These are phyloP conservation scores for Rhytidhysteron rufulum DNA, from an alignment of 2,329 filamentous ascomycete genomes.

Conservation along the genomic window DNA sequence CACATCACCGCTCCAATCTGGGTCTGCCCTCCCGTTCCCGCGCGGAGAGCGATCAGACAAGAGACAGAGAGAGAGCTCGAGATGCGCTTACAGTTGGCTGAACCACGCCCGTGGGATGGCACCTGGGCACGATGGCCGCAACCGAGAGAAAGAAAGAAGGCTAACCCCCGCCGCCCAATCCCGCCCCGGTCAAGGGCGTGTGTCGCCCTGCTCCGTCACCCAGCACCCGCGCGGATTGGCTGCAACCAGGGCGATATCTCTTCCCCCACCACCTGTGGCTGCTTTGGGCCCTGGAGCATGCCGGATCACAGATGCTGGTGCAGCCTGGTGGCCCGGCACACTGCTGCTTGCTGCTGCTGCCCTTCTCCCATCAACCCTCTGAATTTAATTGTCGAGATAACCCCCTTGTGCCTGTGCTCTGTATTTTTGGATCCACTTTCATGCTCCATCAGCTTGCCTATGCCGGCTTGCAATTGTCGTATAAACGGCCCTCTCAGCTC, in stretches of 20 bases:
- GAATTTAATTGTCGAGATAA: slow-evolving; percentile 6
- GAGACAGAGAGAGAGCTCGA: too few relatives aligned
- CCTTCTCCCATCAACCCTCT: too few relatives aligned
- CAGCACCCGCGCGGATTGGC: slow-evolving; percentile 23
- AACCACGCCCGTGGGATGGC: too few relatives aligned
- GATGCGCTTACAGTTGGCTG: too few relatives aligned
- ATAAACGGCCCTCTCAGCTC: slow-evolving; percentile 9
- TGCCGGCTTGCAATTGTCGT: slow-evolving; percentile 6
- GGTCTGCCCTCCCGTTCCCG: too few relatives aligned
- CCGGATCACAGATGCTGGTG: slow-evolving; percentile 6
- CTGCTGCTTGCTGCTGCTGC: slow-evolving; percentile 6
- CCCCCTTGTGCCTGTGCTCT: slow-evolving; percentile 11
- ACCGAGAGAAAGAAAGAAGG: not conserved
- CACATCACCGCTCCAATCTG: too few relatives aligned
- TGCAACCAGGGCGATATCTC: slow-evolving; percentile 18
- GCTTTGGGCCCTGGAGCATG: slow-evolving; percentile 8
- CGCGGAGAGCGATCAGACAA: too few relatives aligned
- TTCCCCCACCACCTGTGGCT: slow-evolving; percentile 26
- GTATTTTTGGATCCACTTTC: slow-evolving; percentile 5
- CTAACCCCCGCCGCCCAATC: slow-evolving; percentile 11
- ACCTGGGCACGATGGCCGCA: not conserved
- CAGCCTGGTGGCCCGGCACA: slow-evolving; percentile 11
- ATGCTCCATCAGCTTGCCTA: not conserved
- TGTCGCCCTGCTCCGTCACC: too few relatives aligned
- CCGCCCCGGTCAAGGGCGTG: too few relatives aligned